phyloP scores from a whole-genome alignment of 768 basidiomycete genomes.

The Auricularia sp. region DNA sequence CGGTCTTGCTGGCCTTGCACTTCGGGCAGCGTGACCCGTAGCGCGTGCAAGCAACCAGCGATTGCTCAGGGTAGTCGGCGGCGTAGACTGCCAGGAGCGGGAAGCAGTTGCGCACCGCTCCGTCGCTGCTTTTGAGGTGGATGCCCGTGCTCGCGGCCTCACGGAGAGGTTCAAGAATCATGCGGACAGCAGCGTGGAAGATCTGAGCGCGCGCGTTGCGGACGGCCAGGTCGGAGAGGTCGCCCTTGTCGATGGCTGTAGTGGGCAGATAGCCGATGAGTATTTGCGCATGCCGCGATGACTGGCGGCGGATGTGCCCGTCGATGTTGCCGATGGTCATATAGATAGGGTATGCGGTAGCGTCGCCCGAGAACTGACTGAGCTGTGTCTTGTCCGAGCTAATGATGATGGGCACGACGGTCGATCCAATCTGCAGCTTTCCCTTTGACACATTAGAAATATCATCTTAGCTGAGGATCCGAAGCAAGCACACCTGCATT shows the following conservation, averaged over 20 bases:
- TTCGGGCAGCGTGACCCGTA: not conserved
- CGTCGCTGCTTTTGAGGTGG: conserved; percentile 6
- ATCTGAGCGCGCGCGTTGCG: conserved; percentile 2
- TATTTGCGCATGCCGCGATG: conserved; percentile 23
- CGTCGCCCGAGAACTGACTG: conserved; percentile 15
- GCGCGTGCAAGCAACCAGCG: not conserved
- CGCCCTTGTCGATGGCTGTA: not conserved
- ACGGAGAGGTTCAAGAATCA: conserved; percentile 3
- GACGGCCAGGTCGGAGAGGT: not conserved
- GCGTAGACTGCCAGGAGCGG: conserved; percentile 4
- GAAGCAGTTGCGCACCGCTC: not conserved
- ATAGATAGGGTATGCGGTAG: conserved; percentile 36
- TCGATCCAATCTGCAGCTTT: conserved; percentile 6
- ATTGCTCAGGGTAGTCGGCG: conserved; percentile 9
- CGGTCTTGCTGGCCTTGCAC: not conserved
- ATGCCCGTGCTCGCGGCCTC: conserved; percentile 1
- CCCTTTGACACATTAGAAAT: not conserved
- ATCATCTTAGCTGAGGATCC: too few relatives aligned
- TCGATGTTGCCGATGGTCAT: conserved; percentile 33
- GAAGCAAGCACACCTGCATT: conserved; percentile 7
- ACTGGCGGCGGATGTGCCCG: conserved; percentile 28
- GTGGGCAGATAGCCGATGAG: conserved; percentile 31
- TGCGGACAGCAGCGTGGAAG: conserved; percentile 7
- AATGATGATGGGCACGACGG: conserved; percentile 12
- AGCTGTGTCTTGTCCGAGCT: conserved; percentile 14